Evolutionary conservation across 73 alveolate species (phyloP).

Genomic region (Effrenium voratum): DNA sequence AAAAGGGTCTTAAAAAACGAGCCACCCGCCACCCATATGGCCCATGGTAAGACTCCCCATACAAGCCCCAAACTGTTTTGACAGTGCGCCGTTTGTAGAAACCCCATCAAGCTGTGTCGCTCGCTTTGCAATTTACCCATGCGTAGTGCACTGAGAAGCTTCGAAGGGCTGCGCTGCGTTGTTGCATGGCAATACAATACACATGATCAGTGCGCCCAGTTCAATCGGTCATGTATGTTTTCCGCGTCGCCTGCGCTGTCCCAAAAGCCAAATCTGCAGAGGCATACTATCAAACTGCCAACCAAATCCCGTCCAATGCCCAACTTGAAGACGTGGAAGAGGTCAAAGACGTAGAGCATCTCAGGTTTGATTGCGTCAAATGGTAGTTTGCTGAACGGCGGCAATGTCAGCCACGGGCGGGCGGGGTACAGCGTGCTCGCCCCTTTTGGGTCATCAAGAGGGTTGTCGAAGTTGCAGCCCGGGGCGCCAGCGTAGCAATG

Average conservation of each 20-base stretch:
- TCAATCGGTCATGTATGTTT: background rate
- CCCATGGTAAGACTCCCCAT: no score
- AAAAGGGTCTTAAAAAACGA: no score
- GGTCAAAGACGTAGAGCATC: no score
- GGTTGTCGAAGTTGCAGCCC: background rate
- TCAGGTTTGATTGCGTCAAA: background rate
- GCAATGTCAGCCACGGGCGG: background rate
- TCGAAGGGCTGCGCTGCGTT: background rate
- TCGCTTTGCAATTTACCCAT: background rate
- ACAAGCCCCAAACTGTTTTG: no score
- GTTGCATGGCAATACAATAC: background rate
- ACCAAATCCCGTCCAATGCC: background rate
- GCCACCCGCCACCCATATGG: no score
- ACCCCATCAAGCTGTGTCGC: no score
- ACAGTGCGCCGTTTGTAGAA: no score
- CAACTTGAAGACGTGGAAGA: background rate
- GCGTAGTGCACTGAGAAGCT: background rate
- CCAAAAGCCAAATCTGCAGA: background rate
- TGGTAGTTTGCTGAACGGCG: background rate
- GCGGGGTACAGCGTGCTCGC: background rate
- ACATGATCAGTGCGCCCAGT: background rate
- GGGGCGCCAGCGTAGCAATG: background rate
- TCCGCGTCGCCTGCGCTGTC: background rate
- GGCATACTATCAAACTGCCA: background rate
- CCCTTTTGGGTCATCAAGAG: background rate